Conservation (phyloP, 2,329 filamentous ascomycete species). For the Trichoderma sp. region DNA sequence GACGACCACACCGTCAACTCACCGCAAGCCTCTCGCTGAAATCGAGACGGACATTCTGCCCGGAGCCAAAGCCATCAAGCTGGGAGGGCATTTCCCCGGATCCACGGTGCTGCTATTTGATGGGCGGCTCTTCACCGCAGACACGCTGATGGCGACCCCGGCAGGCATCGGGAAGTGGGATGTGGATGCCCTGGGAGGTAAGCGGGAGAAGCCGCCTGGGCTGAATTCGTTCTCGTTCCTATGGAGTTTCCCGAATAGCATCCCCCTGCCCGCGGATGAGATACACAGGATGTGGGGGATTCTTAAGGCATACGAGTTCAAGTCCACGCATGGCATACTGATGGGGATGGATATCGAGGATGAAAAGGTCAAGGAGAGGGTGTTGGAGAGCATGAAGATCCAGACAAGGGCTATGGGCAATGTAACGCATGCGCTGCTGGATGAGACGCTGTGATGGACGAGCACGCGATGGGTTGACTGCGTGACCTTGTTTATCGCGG, state of each 20-base stretch:
- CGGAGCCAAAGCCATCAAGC: constrained; percentile 61
- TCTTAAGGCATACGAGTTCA: constrained; percentile 59
- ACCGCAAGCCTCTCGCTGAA: constrained; percentile 46
- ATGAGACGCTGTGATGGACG: constrained; percentile 22
- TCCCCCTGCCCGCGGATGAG: constrained; percentile 63
- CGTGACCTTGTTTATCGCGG: not conserved
- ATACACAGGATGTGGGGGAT: constrained; percentile 68
- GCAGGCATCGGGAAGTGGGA: constrained; percentile 48
- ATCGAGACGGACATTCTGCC: constrained; percentile 42
- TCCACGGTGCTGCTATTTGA: constrained; percentile 64
- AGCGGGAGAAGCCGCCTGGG: constrained; percentile 38
- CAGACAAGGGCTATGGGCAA: constrained; percentile 56
- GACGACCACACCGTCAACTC: constrained; percentile 48
- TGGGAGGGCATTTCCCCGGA: constrained; percentile 78
- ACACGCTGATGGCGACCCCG: constrained; percentile 71
- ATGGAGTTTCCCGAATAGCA: constrained; percentile 74
- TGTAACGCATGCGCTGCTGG: constrained; percentile 39
- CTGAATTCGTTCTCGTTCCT: constrained; percentile 64
- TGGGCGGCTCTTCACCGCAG: constrained; percentile 65
- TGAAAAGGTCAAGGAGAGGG: constrained; percentile 56
- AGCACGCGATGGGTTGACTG: not conserved
- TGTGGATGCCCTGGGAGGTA: constrained; percentile 36
- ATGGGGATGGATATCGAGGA: constrained; percentile 58
- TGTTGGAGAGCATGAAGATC: constrained; percentile 75
- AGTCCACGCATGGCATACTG: constrained; percentile 66